Percentiles rank a stretch among this genome's conserved stretches.
These are phyloP conservation scores for Dentipellis sp. DNA, from an alignment of 768 basidiomycete genomes.

Conservation along the genomic window DNA sequence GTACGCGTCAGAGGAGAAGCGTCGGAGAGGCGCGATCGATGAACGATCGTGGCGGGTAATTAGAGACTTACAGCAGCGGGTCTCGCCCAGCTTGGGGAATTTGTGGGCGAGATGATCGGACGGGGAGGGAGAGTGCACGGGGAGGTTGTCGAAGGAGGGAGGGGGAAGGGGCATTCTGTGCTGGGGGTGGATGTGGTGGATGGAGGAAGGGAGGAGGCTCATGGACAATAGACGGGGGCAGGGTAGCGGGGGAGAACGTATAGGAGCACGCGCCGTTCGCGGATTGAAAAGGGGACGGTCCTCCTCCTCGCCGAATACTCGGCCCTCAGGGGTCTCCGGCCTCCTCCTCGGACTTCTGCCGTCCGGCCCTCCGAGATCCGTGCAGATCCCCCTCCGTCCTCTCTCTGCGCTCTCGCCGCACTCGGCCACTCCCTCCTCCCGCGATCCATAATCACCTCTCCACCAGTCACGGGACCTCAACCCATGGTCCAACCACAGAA, in stretches of 20 bases:
- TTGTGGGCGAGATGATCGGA: conserved; percentile 15
- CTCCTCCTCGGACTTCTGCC: background rate
- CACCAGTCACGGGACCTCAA: too few species aligned
- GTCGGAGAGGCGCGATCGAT: conserved; percentile 31
- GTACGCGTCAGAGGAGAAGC: conserved; percentile 21
- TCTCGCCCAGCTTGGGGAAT: conserved; percentile 45
- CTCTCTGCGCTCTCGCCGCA: too few species aligned
- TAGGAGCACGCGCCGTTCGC: conserved; percentile 19
- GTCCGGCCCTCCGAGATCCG: background rate
- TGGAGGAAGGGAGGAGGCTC: conserved; percentile 4
- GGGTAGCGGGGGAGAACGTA: conserved; percentile 10
- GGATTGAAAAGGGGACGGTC: conserved; percentile 1
- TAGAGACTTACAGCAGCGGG: conserved; percentile 62
- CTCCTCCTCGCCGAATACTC: too few species aligned
- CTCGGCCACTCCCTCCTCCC: background rate
- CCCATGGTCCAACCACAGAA: conserved; percentile 17
- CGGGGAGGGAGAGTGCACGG: conserved; percentile 22
- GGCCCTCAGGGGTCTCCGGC: too few species aligned
- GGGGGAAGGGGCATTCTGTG: background rate
- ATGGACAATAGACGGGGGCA: conserved; percentile 12
- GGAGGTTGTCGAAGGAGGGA: conserved; percentile 26
- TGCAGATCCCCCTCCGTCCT: background rate
- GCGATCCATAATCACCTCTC: background rate
- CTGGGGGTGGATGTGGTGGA: too few species aligned
- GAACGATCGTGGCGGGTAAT: conserved; percentile 23